Conservation (phyloP, 768 basidiomycete species). For the Gymnopilus junonius region DNA sequence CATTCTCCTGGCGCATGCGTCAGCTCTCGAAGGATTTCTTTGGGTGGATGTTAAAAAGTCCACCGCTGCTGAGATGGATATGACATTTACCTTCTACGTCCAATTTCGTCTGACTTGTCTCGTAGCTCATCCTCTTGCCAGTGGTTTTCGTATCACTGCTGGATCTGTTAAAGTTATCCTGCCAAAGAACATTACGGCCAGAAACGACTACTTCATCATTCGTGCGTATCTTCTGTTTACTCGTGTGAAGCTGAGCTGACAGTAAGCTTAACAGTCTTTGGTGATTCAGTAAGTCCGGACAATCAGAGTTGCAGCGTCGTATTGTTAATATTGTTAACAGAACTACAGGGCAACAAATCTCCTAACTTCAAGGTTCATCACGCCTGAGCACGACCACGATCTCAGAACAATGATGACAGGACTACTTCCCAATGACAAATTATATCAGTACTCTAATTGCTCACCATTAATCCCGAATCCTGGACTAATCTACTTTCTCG, state of each 20-base stretch:
- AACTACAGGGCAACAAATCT: constrained; percentile 33
- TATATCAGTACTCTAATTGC: background rate
- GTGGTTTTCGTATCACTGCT: no score
- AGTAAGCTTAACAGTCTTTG: constrained; percentile 39
- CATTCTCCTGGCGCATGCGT: no score
- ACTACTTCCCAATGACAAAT: background rate
- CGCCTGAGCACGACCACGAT: background rate
- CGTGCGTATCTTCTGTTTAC: constrained; percentile 32
- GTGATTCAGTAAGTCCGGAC: constrained; percentile 47
- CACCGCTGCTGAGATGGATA: no score
- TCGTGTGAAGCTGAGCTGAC: background rate
- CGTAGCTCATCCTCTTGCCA: no score
- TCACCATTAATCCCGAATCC: background rate
- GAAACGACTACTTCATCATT: constrained; percentile 51
- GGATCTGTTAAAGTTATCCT: no score
- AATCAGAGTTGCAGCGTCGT: background rate
- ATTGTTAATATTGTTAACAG: background rate
- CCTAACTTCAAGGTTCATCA: constrained; percentile 32
- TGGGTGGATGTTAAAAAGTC: no score
- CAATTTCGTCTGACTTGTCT: no score
- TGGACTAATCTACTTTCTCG: background rate
- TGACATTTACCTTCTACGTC: no score
- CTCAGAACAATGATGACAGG: background rate
- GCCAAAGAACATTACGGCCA: constrained; percentile 35
- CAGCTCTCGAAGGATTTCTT: no score